Evolutionary conservation across 2,329 filamentous ascomycete species (phyloP).

Genomic region (Lecanicillium sp.): DNA sequence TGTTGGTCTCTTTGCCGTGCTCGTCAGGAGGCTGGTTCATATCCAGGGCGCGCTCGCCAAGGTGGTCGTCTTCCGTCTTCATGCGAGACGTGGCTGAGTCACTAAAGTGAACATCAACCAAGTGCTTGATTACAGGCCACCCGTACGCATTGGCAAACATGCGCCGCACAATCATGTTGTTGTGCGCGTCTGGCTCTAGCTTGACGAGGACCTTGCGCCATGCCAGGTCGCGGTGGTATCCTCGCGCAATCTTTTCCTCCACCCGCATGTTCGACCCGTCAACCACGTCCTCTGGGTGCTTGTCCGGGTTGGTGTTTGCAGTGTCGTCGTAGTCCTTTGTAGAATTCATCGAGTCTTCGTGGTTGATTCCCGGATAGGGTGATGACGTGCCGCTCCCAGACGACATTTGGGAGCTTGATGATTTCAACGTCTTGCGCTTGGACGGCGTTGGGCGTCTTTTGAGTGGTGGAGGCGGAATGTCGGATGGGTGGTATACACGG

Average conservation of each 20-base stretch:
- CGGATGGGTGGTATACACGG: conserved; percentile 84
- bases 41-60: conserved; percentile 60
- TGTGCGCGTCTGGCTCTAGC: conserved; percentile 93
- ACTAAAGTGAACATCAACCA: conserved; percentile 90
- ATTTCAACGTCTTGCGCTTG: conserved; percentile 21
- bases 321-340: conserved; percentile 45
- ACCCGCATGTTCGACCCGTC: conserved; percentile 72
- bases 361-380: conserved; percentile 24
- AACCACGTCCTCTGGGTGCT: conserved; percentile 28
- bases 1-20: conserved; percentile 58
- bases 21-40: conserved; percentile 46
- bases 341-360: conserved; percentile 35
- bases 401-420: conserved; percentile 14
- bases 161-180: conserved; percentile 93
- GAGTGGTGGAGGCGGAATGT: conserved; percentile 76
- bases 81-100: conserved; percentile 55
- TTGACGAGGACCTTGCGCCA: conserved; percentile 97
- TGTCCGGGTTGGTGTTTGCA: conserved; percentile 35
- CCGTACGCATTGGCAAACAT: conserved; percentile 97
- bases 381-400: conserved; percentile 23
- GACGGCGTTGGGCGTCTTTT: conserved; percentile 41
- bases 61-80: conserved; percentile 58
- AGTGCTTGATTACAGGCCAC: conserved; percentile 92
- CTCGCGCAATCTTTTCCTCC: conserved; percentile 94
- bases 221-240: conserved; percentile 82